Evolutionary conservation across 306 rosid species (phyloP).

Genomic region (Calophaca sinica): DNA sequence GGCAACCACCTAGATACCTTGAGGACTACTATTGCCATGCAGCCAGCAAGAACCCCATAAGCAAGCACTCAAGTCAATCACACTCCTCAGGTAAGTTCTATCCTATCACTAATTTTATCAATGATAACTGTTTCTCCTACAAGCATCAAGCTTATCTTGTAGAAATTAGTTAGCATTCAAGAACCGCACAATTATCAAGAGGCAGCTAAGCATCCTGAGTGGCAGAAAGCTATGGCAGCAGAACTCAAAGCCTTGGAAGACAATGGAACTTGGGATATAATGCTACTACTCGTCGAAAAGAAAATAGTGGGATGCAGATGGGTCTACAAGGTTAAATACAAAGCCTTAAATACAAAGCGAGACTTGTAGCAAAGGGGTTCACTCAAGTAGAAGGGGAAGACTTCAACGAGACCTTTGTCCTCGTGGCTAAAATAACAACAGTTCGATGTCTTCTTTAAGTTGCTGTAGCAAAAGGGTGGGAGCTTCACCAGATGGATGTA

Average conservation of each 20-base stretch:
- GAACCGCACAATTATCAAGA: background rate
- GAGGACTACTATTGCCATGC: background rate
- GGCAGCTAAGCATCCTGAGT: too few relatives aligned
- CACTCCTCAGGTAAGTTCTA: background rate
- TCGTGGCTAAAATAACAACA: background rate
- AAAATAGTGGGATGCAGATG: background rate
- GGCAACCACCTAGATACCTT: background rate
- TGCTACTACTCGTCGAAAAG: background rate
- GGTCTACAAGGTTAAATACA: conserved; percentile 6
- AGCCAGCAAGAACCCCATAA: background rate
- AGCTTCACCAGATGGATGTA: background rate
- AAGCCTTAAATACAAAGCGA: background rate
- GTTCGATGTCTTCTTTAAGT: background rate
- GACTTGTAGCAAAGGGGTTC: background rate
- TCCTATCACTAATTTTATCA: background rate
- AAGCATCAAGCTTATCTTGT: background rate
- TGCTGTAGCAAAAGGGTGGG: background rate
- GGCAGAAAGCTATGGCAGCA: too few relatives aligned
- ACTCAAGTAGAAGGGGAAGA: background rate
- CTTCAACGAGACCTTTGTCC: background rate
- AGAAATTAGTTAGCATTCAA: background rate
- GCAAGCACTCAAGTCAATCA: background rate
- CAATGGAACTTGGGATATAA: too few relatives aligned
- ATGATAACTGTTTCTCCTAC: background rate
- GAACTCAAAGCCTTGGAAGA: too few relatives aligned